Evolutionary conservation across 257 asterid genomes (phyloP), one percentile per base, ranked within the genome.

Genomic region (Petunia secreta): DNA sequence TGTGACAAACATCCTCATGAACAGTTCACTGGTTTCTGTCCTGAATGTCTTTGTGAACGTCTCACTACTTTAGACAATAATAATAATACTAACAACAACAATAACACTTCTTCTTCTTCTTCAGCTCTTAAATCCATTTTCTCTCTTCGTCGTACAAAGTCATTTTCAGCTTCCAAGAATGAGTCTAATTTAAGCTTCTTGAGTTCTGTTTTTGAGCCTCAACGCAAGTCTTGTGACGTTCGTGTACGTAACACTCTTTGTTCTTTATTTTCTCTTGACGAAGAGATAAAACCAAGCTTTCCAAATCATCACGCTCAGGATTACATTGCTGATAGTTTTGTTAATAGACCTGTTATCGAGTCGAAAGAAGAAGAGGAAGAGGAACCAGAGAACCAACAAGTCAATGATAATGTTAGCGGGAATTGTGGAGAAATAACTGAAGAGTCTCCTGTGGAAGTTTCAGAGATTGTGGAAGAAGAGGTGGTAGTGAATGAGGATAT

Each of bases 11-110:
- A 94, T 85, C 97, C 98, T 0, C 82, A 77, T 76, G 97, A 94
- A 89, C 88, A 91, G 75, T 94, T 92, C 86, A 82, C 89, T 1
- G 98, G 97, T 6, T 94, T 94, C 83, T 94, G 98, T 65, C 96
- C 97, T n/a, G 90, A 92, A 50, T 94, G 98, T 71, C 97, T 94
- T 83, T 90, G 92, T 84, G 97, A 94, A 64, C 97, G 98, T 65
- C 97, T 94, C 84, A 89, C 90, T 80, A 88, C 91, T 5, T 85
- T 94, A 73, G 97, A 94, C 82, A 25, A 25, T 71, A 84, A 82
- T 48, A 88, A 95, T 78, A 89, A 85, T 81, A 86, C 90, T 1
- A 67, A 6, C 15, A 53, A 55, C 64, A 25, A 15, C 53, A 67
- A 41, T 15, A 68, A 46, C 5, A 69, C 71, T 8, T 84, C 97